phyloP scores from a whole-genome alignment of 352 stramenopile species.

The Globisporangium takayamanum region DNA sequence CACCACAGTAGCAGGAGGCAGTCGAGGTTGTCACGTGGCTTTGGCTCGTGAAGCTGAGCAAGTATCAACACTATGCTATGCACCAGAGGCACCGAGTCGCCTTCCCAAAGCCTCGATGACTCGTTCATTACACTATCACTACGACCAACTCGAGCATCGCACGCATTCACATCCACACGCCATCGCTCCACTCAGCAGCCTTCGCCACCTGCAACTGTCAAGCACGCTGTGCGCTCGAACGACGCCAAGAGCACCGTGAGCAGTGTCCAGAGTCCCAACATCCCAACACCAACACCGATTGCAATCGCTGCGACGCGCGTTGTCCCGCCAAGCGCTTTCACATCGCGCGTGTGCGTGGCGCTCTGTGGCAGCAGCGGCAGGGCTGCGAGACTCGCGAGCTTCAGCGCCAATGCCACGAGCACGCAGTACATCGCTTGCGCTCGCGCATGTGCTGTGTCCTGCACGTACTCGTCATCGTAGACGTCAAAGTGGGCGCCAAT shows the following conservation, averaged over 20 bases:
- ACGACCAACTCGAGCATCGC: background rate
- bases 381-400: slow-evolving; percentile 22
- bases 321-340: slow-evolving; percentile 5
- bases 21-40: too few relatives aligned
- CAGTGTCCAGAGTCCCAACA: slow-evolving; percentile 48
- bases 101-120: too few relatives aligned
- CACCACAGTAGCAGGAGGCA: too few relatives aligned
- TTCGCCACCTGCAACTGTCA: slow-evolving; percentile 53
- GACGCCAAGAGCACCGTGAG: slow-evolving; percentile 47
- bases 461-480: slow-evolving; percentile 43
- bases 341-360: slow-evolving; percentile 15
- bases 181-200: slow-evolving; percentile 57
- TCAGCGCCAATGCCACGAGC: slow-evolving; percentile 33
- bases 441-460: slow-evolving; percentile 34
- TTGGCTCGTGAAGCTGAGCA: too few relatives aligned
- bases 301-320: slow-evolving; percentile 19
- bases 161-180: too few relatives aligned
- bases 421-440: slow-evolving; percentile 42
- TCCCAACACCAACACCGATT: slow-evolving; percentile 18
- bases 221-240: slow-evolving; percentile 48
- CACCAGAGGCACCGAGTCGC: too few relatives aligned
- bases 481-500: slow-evolving; percentile 59
- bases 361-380: slow-evolving; percentile 35
- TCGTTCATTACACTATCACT: too few relatives aligned
- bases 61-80: too few relatives aligned